Evolutionary conservation across 176 grass and related monocot genomes (phyloP), one percentile per base, ranked within the genome.

Genomic region (Miscanthus lutarioriparius): DNA sequence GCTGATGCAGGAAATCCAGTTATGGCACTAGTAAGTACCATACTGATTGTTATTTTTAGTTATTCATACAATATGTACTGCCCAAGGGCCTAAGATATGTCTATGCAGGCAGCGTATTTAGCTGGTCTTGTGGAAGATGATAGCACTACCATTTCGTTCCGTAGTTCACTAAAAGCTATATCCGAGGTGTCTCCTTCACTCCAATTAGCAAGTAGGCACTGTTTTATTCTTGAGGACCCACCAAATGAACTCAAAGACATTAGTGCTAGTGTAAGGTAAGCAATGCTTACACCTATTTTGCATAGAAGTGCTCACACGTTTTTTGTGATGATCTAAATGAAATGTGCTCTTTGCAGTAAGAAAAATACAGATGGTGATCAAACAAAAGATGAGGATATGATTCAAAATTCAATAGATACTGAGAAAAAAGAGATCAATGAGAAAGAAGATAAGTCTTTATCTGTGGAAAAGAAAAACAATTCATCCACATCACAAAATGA

Each of bases 121-220:
- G 51, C 72, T 71, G 88, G 86, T 78, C 89, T 99, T 67, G 86
- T 99, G 81, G 90, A 96, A 71, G 80, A 86, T 87, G 88, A 86
- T 59, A 85, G 75, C 39, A 80, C 88, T 68, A 92, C 86, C 22
- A 80, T 80, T 80, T 92, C 91, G 67, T 96, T 86, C 84, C 91
- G 88, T 64, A 94, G 81, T 94, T 99, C 96, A 77, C 45, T 99
- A 72, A 94, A 93, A 92, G 89, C 97, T 86, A 88, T 96, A 64
- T 94, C 88, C 80, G 97, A 99, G 84, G 83, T 85, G 41, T 92
- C 86, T 87, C 93, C 97, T 65, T 81, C 82, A 3, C 87, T 99
- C 67, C 97, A 99, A 62, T 92, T 99, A 82, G 97, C 97, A 78
- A 99, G 83, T 35, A 88, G 93, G 59, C 93, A 99, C 77, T 99